Conservation (phyloP, 768 basidiomycete genomes). For the Amanita inopinata region DNA sequence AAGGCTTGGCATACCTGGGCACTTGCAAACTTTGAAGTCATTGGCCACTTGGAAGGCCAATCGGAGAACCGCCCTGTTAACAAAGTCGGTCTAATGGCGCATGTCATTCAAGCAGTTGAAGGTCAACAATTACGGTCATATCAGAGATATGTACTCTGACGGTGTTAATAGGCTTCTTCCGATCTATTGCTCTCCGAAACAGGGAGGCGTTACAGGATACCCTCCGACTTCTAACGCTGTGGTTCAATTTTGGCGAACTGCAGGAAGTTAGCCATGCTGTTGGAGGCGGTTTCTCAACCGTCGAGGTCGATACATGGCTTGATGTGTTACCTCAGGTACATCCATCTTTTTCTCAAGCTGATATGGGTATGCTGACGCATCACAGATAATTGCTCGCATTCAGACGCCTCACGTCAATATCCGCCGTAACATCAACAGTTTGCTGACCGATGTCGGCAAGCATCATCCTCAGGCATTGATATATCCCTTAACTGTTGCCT, state of each 20-base stretch:
- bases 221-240: conserved; percentile 82
- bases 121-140: conserved; percentile 34
- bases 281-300: conserved; percentile 73
- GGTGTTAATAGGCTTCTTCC: conserved; percentile 72
- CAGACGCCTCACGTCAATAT: conserved; percentile 88
- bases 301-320: conserved; percentile 96
- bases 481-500: conserved; percentile 92
- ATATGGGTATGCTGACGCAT: not conserved
- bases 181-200: conserved; percentile 83
- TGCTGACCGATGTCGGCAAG: conserved; percentile 88
- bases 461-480: conserved; percentile 97
- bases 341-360: not conserved
- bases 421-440: conserved; percentile 77
- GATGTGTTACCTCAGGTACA: conserved; percentile 94
- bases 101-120: conserved; percentile 90
- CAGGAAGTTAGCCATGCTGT: conserved; percentile 87
- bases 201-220: conserved; percentile 93
- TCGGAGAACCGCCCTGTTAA: conserved; percentile 45
- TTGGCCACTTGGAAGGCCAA: conserved; percentile 68
- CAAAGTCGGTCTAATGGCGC: conserved; percentile 58
- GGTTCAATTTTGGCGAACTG: conserved; percentile 96
- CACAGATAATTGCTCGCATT: conserved; percentile 93
- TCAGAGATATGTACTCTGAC: conserved; percentile 3
- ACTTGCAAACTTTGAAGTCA: conserved; percentile 90
- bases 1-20: conserved; percentile 99